Evolutionary conservation across 768 basidiomycete genomes (phyloP).

Genomic region (Agrocybe chaxingu): DNA sequence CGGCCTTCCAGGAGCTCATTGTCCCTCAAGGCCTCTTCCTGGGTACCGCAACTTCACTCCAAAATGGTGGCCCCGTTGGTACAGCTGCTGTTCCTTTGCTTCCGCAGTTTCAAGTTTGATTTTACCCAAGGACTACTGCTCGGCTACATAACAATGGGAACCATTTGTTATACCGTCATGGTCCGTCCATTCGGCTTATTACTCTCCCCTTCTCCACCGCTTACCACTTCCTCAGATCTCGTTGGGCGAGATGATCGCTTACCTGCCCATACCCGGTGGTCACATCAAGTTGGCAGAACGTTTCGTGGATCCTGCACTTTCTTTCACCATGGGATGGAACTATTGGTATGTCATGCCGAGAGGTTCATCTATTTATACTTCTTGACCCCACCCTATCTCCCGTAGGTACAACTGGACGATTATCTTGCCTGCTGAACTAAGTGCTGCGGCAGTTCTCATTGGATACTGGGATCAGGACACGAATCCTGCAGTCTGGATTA

Average conservation of each 20-base stretch:
- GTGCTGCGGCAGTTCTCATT: slow-evolving; percentile 74
- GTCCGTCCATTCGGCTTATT: slow-evolving; percentile 25
- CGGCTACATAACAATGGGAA: slow-evolving; percentile 64
- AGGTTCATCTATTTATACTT: slow-evolving; percentile 7
- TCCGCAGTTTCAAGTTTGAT: not conserved
- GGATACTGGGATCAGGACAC: slow-evolving; percentile 60
- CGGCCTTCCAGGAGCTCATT: not conserved
- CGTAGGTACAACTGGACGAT: slow-evolving; percentile 61
- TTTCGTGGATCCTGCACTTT: slow-evolving; percentile 75
- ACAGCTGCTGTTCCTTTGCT: not conserved
- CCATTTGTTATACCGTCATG: slow-evolving; percentile 74
- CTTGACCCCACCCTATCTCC: not conserved
- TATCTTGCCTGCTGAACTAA: slow-evolving; percentile 69
- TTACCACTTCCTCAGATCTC: slow-evolving; percentile 42
- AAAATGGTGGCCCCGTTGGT: slow-evolving; percentile 69
- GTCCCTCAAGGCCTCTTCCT: slow-evolving; percentile 56
- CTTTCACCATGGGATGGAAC: slow-evolving; percentile 55
- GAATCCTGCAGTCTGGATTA: slow-evolving; percentile 77
- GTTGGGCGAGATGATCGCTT: slow-evolving; percentile 75
- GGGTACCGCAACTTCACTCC: slow-evolving; percentile 50
- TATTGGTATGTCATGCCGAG: slow-evolving; percentile 30
- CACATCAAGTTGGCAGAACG: slow-evolving; percentile 81
- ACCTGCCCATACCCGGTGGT: slow-evolving; percentile 73
- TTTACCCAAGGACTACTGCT: slow-evolving; percentile 52
- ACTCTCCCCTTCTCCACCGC: not conserved